phyloP scores from a whole-genome alignment of 2,329 filamentous ascomycete genomes.

The Calonectria naviculata region DNA sequence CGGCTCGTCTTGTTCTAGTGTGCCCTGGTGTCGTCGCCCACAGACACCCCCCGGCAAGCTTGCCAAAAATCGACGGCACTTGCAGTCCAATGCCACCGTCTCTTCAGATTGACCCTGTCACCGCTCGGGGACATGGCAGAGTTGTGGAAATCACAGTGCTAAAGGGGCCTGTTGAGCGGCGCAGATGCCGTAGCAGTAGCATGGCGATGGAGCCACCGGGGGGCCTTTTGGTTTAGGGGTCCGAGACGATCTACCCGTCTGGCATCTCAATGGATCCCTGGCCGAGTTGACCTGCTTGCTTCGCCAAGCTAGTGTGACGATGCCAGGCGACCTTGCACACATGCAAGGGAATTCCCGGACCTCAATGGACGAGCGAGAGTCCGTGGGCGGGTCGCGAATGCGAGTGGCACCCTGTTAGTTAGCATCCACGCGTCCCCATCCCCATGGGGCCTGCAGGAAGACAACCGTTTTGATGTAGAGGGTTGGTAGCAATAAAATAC shows the following conservation, averaged over 20 bases:
- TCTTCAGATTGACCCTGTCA: background rate
- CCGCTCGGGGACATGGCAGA: background rate
- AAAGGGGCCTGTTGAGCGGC: background rate
- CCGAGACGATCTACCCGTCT: constrained; percentile 8
- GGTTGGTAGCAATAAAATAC: background rate
- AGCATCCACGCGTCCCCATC: constrained; percentile 17
- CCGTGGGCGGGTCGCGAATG: background rate
- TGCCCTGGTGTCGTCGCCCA: background rate
- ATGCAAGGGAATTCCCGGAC: background rate
- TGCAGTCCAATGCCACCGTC: background rate
- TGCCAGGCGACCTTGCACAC: background rate
- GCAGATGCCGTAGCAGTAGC: background rate
- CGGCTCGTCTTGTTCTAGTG: background rate
- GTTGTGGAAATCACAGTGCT: background rate
- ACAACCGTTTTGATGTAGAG: background rate
- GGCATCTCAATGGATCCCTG: background rate
- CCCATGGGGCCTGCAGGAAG: background rate
- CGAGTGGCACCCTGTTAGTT: background rate
- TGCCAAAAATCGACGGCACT: background rate
- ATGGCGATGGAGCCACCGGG: background rate
- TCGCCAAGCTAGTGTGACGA: background rate
- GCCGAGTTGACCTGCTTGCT: background rate
- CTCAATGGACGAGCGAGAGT: background rate
- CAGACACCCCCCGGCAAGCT: background rate
- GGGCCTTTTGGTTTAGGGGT: background rate